These are phyloP conservation scores for Chaetomium cochliodes DNA, from an alignment of 495 filamentous ascomycete species.

Conservation along the genomic window DNA sequence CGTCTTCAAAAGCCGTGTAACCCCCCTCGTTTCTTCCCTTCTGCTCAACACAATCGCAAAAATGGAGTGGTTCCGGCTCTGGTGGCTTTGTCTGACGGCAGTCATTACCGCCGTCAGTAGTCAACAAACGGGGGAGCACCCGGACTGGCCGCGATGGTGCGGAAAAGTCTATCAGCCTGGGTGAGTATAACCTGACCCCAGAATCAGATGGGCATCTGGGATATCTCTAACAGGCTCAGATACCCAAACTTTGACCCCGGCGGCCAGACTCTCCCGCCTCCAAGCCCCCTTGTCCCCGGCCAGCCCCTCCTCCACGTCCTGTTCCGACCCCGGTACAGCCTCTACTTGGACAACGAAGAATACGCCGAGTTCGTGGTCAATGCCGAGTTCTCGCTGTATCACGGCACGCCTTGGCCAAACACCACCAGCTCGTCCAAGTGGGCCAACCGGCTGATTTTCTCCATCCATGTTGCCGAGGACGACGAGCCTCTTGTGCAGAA, in stretches of 20 bases:
- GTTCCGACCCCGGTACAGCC: slow-evolving; percentile 57
- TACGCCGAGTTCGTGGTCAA: slow-evolving; percentile 60
- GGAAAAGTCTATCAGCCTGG: slow-evolving; percentile 57
- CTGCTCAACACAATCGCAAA: background rate
- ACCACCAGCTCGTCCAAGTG: slow-evolving; percentile 29
- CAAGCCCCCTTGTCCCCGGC: slow-evolving; percentile 31
- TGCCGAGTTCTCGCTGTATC: slow-evolving; percentile 53
- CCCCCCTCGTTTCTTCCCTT: background rate
- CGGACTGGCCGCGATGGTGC: slow-evolving; percentile 56
- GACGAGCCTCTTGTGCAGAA: slow-evolving; percentile 40
- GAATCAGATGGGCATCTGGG: background rate
- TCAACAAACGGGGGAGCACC: slow-evolving; percentile 41
- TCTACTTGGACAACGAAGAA: slow-evolving; percentile 58
- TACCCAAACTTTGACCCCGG: slow-evolving; percentile 61
- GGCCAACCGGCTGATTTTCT: slow-evolving; percentile 38
- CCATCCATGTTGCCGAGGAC: slow-evolving; percentile 35
- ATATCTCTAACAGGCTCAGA: slow-evolving; percentile 28
- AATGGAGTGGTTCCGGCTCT: slow-evolving; percentile 22
- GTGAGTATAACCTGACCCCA: slow-evolving; percentile 28
- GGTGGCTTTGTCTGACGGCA: slow-evolving; percentile 10
- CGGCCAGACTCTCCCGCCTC: slow-evolving; percentile 54
- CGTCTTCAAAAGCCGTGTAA: background rate
- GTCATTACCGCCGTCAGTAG: background rate
- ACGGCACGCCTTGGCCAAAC: slow-evolving; percentile 46
- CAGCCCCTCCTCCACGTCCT: slow-evolving; percentile 54